Evolutionary conservation across 177 flowering plant species (phyloP), one percentile per base, ranked within the genome.

Genomic region (Vitis hybrid): DNA sequence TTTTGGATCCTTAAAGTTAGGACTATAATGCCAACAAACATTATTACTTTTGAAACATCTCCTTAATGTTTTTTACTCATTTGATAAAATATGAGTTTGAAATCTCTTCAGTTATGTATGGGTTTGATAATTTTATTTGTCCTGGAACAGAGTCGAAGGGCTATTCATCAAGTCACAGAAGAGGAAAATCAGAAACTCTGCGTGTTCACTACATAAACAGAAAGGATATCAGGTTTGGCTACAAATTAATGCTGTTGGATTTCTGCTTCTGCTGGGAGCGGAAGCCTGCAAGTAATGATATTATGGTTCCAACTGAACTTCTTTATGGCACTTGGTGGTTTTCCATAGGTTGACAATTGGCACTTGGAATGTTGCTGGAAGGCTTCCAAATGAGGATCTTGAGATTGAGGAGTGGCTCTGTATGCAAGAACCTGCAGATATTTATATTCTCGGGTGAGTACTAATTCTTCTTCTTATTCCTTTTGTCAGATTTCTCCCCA

Each of bases 331-430:
- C 60, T 51, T 58, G 50, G 34, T 67, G 39, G 34, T 67, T 22
- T 29, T 68, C 20, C 79, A 72, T 51, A 95, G 99, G 81, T 84
- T 95, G 66, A 88, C 85, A 16, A 71, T 95, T 52, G 94, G 93
- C 49, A 84, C 97, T 71, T 95, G 99, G 99, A 95, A 95, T 76
- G 99, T 91, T 76, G 97, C 97, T 67, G 99, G 99, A 77, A 85
- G 77, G 77, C 64, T 31, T 77, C 98, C 98, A 29, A 1, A 53
- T 65, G 90, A 89, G 58, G 83, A 86, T 82, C 89, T 93, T 67
- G 87, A 93, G 45, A 85, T 93, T 68, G 97, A 91, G 67, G 96
- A 89, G 49, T 95, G 99, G 99, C 93, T 93, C 54, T 80, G 76
- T 73, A 77, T 79, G 73, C 59, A 86, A 59, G 97, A 93, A 60